phyloP scores from a whole-genome alignment of 192 early-diverging fungal genomes.

The Dimargaris xerosporica region DNA sequence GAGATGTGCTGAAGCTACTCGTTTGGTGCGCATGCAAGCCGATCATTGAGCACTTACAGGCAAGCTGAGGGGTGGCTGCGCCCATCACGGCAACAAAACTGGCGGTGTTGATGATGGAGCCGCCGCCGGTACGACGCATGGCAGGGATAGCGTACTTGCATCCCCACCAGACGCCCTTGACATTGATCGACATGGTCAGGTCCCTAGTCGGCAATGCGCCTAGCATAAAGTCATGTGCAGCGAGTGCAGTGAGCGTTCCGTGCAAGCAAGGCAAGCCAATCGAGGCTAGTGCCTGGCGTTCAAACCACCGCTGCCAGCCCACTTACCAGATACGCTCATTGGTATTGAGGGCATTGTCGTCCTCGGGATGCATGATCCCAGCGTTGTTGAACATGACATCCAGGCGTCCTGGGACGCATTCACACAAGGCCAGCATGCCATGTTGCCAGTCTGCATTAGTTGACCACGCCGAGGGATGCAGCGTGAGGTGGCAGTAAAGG shows the following conservation, averaged over 20 bases:
- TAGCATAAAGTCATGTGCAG: no score
- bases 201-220: conserved; percentile 25
- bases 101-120: conserved; percentile 72
- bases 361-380: conserved; percentile 67
- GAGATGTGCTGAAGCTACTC: no score
- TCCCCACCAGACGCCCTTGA: conserved; percentile 82
- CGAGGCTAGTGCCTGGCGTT: no score
- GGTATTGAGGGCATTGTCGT: conserved; percentile 63
- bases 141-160: conserved; percentile 69
- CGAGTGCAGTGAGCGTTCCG: no score
- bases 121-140: conserved; percentile 53
- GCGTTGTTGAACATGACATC: conserved; percentile 79
- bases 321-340: conserved; percentile 64
- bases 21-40: no score
- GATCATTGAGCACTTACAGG: conserved; percentile 33
- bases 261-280: no score
- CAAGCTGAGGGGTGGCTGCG: conserved; percentile 69
- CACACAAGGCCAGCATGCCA: not conserved
- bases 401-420: conserved; percentile 37
- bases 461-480: not conserved
- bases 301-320: not conserved
- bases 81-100: conserved; percentile 65
- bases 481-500: conserved; percentile 13
- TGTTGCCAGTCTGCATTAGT: no score
- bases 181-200: conserved; percentile 62